Evolutionary conservation across 768 basidiomycete genomes (phyloP).

Genomic region (Crassisporium funariophilum): DNA sequence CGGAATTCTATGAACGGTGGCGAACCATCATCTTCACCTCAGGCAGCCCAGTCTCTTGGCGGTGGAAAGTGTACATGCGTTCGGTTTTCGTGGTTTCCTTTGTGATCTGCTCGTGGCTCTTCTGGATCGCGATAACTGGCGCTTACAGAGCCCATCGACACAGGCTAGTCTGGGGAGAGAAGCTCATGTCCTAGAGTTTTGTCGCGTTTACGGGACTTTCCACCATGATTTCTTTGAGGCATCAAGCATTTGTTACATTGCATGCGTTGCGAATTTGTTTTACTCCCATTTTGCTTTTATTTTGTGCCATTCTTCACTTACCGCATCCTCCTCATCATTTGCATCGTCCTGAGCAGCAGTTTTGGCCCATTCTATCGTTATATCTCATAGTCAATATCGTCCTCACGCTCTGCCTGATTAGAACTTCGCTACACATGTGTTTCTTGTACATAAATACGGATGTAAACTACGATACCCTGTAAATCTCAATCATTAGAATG

Average conservation of each 20-base stretch:
- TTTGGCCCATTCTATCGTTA: not conserved
- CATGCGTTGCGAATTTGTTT: not conserved
- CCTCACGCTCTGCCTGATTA: too few relatives aligned
- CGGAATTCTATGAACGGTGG: conserved; percentile 76
- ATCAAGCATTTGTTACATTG: not conserved
- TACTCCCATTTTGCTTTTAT: not conserved
- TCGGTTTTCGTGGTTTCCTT: conserved; percentile 58
- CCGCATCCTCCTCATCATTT: not conserved
- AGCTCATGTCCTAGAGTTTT: conserved; percentile 61
- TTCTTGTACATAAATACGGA: not conserved
- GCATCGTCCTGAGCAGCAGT: not conserved
- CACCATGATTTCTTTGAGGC: not conserved
- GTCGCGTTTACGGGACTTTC: not conserved
- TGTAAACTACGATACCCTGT: not conserved
- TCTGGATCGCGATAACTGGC: conserved; percentile 63
- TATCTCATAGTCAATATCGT: too few relatives aligned
- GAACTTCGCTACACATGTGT: too few relatives aligned
- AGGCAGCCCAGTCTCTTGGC: conserved; percentile 69
- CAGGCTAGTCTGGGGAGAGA: conserved; percentile 78
- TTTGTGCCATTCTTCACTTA: not conserved
- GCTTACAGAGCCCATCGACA: conserved; percentile 76
- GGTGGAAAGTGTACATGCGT: conserved; percentile 69
- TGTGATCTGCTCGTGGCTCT: conserved; percentile 57
- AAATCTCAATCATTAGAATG: too few relatives aligned
- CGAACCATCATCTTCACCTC: conserved; percentile 74